Evolutionary conservation across 169 alveolate genomes (phyloP), one percentile per base, ranked within the genome.

Genomic region (Neospora caninum): DNA sequence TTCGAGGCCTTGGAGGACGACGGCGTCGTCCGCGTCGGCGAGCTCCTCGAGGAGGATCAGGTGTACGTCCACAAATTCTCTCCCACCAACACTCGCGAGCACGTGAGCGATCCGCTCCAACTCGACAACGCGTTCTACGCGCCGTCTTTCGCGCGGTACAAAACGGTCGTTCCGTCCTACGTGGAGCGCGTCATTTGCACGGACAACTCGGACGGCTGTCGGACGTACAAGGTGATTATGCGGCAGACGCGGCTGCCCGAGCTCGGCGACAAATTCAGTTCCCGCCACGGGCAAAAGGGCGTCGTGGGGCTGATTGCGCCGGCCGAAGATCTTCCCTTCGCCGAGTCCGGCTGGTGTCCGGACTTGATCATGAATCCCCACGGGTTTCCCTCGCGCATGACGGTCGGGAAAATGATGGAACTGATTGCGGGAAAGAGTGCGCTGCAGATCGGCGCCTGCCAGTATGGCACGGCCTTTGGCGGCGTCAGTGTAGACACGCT

Each of bases 241-340:
- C 95, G 99, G 41, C 99, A 99, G 96, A 97, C 99, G 69, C 96
- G 99, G 88, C 94, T 98, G 88, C 99, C 99, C 0, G 99, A 98
- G 94, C 95, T 97, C 82, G 99, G 99, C 41, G 95, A 94, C 70
- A 92, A 94, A 58, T 92, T 96, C 95, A 69, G 93, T 22, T 93
- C 99, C 49, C 97, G 99, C 78, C 99, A 99, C 96, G 99, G 99
- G 10, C 99, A 99, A 96, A 99, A 99, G 96, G 99, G 99, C 34
- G 99, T 99, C 29, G 99, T 99, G 73, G 99, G 99, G n/a, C 97
- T 99, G 92, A 99, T 99, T 49, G 99, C 98, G 64, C 98, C 98
- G 67, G 99, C 91, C 9, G 96, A 94, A 45, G 99, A 99, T 96
- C 95, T 99, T 98, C 99, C 99, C 25, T 99, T 99, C 95, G 98